Base-by-base conservation (phyloP, 345 rosid genomes). In the Dovyalis caffra region DNA sequence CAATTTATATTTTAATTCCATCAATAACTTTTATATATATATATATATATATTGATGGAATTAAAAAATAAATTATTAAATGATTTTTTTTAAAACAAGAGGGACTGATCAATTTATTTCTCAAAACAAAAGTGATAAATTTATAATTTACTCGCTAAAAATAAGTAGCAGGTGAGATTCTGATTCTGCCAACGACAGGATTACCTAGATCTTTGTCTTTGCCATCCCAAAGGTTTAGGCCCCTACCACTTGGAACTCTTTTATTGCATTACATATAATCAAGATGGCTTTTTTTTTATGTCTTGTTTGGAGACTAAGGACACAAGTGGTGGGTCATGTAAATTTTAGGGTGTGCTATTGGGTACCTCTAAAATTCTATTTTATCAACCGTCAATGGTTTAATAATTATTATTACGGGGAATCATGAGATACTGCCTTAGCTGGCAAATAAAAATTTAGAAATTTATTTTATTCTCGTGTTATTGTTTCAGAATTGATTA, bases 151-250 rank as follows among this genome's bases (percentile, higher is more conserved):
- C n/a, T n/a, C n/a, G n/a, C n/a, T n/a, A n/a, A n/a, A n/a, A n/a
- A n/a, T n/a, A n/a, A 6, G 71, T 23, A 35, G 71, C 78, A 69
- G 56, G 32, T 73, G 64, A 73, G 83, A 83, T 77, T 76, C 80
- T 66, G 74, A 70, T 76, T 73, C 79, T 40, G 37, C 51, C n/a
- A 26, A 66, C 60, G 67, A 5, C 34, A 57, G 58, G 53, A 69
- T 67, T 5, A 34, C 68, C 37, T n/a, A 31, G 33, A 57, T 72
- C 47, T 66, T 69, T 79, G 65, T 79, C 60, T 62, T 18, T 57
- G 67, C 51, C 35, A 23, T 28, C 62, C 62, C 14, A 21, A 21
- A 53, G 29, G 29, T 3, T n/a, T 14, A 33, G 23, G 60, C 20
- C 32, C 8, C 62, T 37, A 31, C 70, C n/a, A 21, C 5, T 20